Percentiles rank a stretch among this genome's conserved stretches.
Conservation (phyloP, 306 rosid genomes). For the Glycyrrhiza uralensis region DNA sequence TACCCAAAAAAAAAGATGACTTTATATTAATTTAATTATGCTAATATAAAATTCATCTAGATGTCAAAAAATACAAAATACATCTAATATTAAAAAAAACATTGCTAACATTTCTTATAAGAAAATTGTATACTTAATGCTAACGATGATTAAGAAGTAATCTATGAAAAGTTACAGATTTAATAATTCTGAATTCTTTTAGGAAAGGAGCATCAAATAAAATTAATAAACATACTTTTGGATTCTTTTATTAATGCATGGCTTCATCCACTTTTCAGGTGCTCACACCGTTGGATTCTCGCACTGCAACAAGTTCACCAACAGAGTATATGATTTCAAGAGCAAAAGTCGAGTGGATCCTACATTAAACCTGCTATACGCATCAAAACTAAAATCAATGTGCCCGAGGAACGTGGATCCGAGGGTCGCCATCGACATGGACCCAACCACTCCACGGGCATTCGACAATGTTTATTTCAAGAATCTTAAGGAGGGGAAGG, state of each 20-base stretch:
- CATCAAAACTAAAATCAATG: slow-evolving; percentile 36
- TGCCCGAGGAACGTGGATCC: slow-evolving; percentile 69
- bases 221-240: background rate
- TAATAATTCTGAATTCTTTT: too few relatives aligned
- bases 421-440: slow-evolving; percentile 71
- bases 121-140: too few relatives aligned
- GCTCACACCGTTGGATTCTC: slow-evolving; percentile 84
- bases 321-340: slow-evolving; percentile 54
- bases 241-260: background rate
- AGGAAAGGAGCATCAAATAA: background rate
- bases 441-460: slow-evolving; percentile 55
- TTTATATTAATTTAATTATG: too few relatives aligned
- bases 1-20: too few relatives aligned
- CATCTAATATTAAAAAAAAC: too few relatives aligned
- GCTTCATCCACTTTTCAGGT: slow-evolving; percentile 36
- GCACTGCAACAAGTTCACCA: slow-evolving; percentile 51
- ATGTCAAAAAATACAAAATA: too few relatives aligned
- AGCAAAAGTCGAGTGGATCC: slow-evolving; percentile 43
- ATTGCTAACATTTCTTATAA: too few relatives aligned
- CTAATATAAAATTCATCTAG: too few relatives aligned
- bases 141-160: too few relatives aligned
- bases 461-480: slow-evolving; percentile 59
- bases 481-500: slow-evolving; percentile 62
- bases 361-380: slow-evolving; percentile 39
- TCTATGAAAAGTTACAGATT: too few relatives aligned